Conservation (phyloP, 1,139 yeast genomes). For the Kodamaea suecica region DNA sequence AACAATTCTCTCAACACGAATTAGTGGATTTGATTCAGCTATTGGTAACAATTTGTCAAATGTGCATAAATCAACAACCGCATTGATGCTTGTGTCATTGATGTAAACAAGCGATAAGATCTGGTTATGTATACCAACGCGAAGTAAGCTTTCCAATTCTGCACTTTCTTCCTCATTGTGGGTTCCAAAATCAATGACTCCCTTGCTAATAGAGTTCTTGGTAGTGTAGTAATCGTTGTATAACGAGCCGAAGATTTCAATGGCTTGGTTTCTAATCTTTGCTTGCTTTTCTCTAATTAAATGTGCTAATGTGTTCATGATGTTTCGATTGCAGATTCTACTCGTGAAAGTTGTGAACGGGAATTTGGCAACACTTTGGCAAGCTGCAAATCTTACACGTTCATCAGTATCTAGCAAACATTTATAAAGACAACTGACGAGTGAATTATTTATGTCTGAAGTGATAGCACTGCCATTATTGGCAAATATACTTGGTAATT, state of each 20-base stretch:
- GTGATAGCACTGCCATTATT: constrained; percentile 31
- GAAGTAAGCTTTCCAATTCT: constrained; percentile 35
- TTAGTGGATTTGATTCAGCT: constrained; percentile 37
- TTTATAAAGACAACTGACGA: constrained; percentile 60
- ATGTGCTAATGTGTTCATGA: constrained; percentile 55
- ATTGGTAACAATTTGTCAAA: constrained; percentile 63
- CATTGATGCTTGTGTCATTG: constrained; percentile 66
- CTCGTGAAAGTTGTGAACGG: constrained; percentile 40
- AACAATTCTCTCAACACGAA: constrained; percentile 54
- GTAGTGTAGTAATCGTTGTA: constrained; percentile 39
- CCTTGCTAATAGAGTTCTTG: constrained; percentile 7
- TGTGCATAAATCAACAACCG: constrained; percentile 61
- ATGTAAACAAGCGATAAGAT: constrained; percentile 69
- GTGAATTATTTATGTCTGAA: constrained; percentile 48
- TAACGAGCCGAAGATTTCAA: constrained; percentile 52
- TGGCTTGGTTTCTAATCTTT: constrained; percentile 62
- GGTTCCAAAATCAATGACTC: constrained; percentile 27
- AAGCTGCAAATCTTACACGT: constrained; percentile 63
- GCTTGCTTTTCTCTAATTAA: constrained; percentile 67
- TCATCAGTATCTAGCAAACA: constrained; percentile 77
- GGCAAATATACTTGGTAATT: constrained; percentile 39
- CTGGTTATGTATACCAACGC: constrained; percentile 58
- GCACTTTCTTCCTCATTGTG: constrained; percentile 29
- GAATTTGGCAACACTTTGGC: constrained; percentile 43
- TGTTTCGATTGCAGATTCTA: constrained; percentile 42